Evolutionary conservation across 1,284 basidiomycete genomes (phyloP).

Genomic region (Pseudozyma sp.): DNA sequence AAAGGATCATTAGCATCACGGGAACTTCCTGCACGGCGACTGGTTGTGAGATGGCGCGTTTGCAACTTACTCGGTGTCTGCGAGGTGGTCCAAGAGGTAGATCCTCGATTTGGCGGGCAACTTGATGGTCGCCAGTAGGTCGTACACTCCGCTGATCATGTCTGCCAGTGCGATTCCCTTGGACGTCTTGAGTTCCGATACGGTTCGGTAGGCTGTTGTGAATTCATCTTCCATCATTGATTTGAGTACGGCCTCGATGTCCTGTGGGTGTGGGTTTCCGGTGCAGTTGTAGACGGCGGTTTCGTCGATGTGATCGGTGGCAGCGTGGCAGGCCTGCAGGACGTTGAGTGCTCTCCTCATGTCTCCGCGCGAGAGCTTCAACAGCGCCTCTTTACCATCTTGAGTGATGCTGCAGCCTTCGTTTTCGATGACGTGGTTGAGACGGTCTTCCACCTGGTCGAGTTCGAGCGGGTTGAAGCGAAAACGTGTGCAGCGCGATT

Average conservation of each 20-base stretch:
- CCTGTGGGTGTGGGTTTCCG: constrained; percentile 91
- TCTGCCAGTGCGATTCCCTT: constrained; percentile 95
- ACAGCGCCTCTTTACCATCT: constrained; percentile 86
- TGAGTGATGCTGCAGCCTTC: constrained; percentile 87
- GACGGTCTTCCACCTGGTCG: constrained; percentile 83
- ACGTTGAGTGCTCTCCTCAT: constrained; percentile 98
- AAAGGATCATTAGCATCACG: not conserved
- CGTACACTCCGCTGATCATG: constrained; percentile 91
- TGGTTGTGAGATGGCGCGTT: not conserved
- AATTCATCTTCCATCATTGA: constrained; percentile 98
- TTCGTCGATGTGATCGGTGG: constrained; percentile 87
- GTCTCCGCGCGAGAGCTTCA: constrained; percentile 93
- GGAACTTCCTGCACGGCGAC: too few relatives aligned
- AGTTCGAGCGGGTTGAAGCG: constrained; percentile 91
- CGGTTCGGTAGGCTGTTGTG: constrained; percentile 87
- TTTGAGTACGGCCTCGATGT: constrained; percentile 91
- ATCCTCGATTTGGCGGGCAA: constrained; percentile 86
- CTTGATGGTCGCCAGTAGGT: constrained; percentile 87
- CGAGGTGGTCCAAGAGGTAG: constrained; percentile 86
- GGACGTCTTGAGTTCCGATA: constrained; percentile 86
- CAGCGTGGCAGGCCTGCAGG: constrained; percentile 96
- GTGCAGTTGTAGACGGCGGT: constrained; percentile 96
- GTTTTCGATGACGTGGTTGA: constrained; percentile 82
- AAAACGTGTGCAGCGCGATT: constrained; percentile 97
- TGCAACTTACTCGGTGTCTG: constrained; percentile 82